These are phyloP conservation scores for Paecilomyces niveus DNA, from an alignment of 2,329 filamentous ascomycete genomes.

Conservation along the genomic window DNA sequence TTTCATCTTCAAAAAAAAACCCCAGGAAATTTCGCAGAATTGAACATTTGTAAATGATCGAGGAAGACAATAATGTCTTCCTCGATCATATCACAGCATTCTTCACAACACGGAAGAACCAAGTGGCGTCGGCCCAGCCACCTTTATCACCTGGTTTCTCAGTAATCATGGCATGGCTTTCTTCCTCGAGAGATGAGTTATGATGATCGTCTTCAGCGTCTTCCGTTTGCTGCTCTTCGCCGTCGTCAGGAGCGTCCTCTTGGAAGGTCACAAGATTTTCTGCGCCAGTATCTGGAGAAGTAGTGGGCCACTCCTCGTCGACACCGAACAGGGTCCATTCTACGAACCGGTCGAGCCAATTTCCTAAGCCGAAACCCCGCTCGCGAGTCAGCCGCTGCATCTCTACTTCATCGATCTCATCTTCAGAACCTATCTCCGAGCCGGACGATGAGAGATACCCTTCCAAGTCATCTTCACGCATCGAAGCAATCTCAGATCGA, in stretches of 20 bases:
- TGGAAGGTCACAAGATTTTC: slow-evolving; percentile 1
- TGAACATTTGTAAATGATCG: not conserved
- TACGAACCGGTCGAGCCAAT: slow-evolving; percentile 52
- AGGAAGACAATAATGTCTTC: too few species aligned
- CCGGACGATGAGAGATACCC: slow-evolving; percentile 16
- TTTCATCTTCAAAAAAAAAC: not conserved
- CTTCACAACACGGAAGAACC: slow-evolving; percentile 49
- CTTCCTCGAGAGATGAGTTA: slow-evolving; percentile 21
- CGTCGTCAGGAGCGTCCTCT: slow-evolving; percentile 12
- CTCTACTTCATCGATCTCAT: slow-evolving; percentile 47
- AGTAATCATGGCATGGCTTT: slow-evolving; percentile 14
- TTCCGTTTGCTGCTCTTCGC: slow-evolving; percentile 2
- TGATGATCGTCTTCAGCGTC: slow-evolving; percentile 20
- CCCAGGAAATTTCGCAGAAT: not conserved
- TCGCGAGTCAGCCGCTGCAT: slow-evolving; percentile 45
- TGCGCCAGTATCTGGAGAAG: not conserved
- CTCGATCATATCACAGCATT: slow-evolving; percentile 21
- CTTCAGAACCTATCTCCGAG: slow-evolving; percentile 23
- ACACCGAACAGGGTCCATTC: slow-evolving; percentile 51
- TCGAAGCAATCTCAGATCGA: slow-evolving; percentile 30
- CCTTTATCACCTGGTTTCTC: slow-evolving; percentile 34
- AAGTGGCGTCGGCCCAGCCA: slow-evolving; percentile 53
- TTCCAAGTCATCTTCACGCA: slow-evolving; percentile 14
- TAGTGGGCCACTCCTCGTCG: slow-evolving; percentile 38
- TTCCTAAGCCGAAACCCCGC: slow-evolving; percentile 49